These are phyloP conservation scores for Aspergillus eucalypticola DNA, from an alignment of 2,329 filamentous ascomycete species.

Conservation along the genomic window DNA sequence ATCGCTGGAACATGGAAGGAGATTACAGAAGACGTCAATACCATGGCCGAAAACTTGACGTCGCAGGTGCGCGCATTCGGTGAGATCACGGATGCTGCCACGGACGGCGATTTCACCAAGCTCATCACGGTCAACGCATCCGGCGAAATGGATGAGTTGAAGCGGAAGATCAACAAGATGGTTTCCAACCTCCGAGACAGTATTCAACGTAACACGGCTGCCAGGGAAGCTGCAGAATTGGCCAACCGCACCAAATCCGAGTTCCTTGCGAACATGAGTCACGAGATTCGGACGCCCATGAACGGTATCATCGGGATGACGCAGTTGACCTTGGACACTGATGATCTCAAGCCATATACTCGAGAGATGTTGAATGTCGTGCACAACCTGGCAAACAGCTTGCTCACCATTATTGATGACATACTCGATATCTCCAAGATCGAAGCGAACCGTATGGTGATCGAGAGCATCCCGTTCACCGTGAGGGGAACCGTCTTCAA, in stretches of 20 bases:
- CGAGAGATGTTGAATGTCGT: conserved; percentile 99
- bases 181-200: conserved; percentile 92
- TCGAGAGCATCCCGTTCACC: conserved; percentile 96
- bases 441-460: conserved; percentile 95
- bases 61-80: conserved; percentile 97
- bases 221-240: conserved; percentile 90
- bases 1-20: conserved; percentile 96
- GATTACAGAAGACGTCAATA: conserved; percentile 95
- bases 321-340: conserved; percentile 89
- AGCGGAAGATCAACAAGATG: conserved; percentile 99
- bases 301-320: conserved; percentile 99
- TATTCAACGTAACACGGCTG: conserved; percentile 94
- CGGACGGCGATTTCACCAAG: conserved; percentile 95
- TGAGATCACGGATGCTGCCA: conserved; percentile 96
- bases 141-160: conserved; percentile 98
- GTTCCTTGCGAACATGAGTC: conserved; percentile 98
- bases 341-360: conserved; percentile 91
- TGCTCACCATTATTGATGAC: conserved; percentile 93
- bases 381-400: conserved; percentile 91
- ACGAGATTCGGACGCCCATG: conserved; percentile 97
- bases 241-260: conserved; percentile 98
- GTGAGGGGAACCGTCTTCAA: conserved; percentile 95
- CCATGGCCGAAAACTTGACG: conserved; percentile 83
- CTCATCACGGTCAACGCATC: conserved; percentile 96
- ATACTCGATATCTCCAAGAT: conserved; percentile 72